These are phyloP conservation scores for Schizochytrium sp. DNA, from an alignment of 108 stramenopile species.

Conservation along the genomic window DNA sequence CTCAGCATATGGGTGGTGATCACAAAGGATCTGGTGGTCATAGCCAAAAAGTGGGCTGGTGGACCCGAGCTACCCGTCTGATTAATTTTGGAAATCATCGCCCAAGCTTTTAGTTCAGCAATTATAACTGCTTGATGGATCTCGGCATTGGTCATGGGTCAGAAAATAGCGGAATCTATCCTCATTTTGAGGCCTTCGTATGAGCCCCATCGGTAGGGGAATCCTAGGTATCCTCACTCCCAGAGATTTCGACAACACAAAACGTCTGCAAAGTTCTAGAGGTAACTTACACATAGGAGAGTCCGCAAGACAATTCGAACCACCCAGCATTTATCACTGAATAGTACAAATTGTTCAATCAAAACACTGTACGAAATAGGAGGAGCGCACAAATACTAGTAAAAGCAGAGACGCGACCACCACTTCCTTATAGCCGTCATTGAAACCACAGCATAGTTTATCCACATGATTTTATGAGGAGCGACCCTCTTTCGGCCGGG, in stretches of 20 bases:
- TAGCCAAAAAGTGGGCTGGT: slow-evolving; percentile 45
- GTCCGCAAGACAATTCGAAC: too few species aligned
- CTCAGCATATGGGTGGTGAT: slow-evolving; percentile 48
- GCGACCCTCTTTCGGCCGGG: slow-evolving; percentile 61
- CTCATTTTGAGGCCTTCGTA: neutral
- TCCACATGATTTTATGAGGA: slow-evolving; percentile 37
- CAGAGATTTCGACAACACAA: neutral
- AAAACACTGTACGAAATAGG: too few species aligned
- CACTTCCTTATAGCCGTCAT: slow-evolving; percentile 17
- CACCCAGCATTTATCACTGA: too few species aligned
- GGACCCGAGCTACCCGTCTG: slow-evolving; percentile 51
- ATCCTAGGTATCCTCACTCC: slow-evolving; percentile 32
- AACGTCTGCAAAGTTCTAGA: neutral
- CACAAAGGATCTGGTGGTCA: slow-evolving; percentile 36
- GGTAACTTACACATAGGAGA: neutral
- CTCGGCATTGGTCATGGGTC: neutral
- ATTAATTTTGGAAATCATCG: slow-evolving; percentile 41
- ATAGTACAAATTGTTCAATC: too few species aligned
- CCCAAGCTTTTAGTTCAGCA: neutral
- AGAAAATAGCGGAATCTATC: neutral
- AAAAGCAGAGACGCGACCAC: neutral
- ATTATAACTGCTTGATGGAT: too few species aligned
- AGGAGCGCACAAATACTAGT: too few species aligned
- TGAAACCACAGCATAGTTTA: slow-evolving; percentile 60
- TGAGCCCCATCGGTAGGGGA: slow-evolving; percentile 47